Evolutionary conservation across 192 early-diverging fungal genomes (phyloP), one percentile per base, ranked within the genome.

Genomic region (Phlyctochytrium arcticum): DNA sequence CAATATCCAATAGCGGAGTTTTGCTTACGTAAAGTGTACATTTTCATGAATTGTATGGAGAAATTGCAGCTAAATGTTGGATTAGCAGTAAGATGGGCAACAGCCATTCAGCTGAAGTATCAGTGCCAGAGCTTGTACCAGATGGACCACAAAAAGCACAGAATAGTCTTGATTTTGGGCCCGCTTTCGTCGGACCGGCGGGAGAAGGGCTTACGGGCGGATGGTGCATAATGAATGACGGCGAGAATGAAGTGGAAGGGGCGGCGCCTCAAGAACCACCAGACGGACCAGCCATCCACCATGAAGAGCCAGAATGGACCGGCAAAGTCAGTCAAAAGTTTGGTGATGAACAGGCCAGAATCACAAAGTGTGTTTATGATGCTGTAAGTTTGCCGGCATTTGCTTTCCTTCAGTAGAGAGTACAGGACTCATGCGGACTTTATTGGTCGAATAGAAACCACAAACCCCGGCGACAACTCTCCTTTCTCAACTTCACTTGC

Each of bases 401-500:
- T 2, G 17, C 17, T n/a, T 33, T 17, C 2, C 24, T 0, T 32
- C 17, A 17, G 12, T 33, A 57, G 15, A 57, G 2, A 1, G 17
- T 26, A 34, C 24, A 34, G 17, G 55, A 15, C 50, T 53, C 50
- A 0, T 0, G 12, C 26, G 1, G 17, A 53, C n/a, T n/a, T n/a
- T n/a, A n/a, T n/a, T n/a, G n/a, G n/a, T n/a, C n/a, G n/a, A n/a
- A n/a, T n/a, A 53, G 27, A 53, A 37, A 5, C 59, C 59, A 21
- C 59, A 47, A 23, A 61, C 4, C 6, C 59, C 59, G 7, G 48
- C 59, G 42, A 61, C 59, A 50, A 44, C 39, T n/a, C 59, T 61
- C 21, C 59, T 48, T 5, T 23, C 59, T 12, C 44, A 23, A 23
- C 23, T 61, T 12, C 42, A 61, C 5, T 32, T 61, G 21, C 59